A percentile compares a stretch with the other conserved stretches of the same genome.
phyloP scores from a whole-genome alignment of 495 filamentous ascomycete species.

The Endocarpon pusillum region DNA sequence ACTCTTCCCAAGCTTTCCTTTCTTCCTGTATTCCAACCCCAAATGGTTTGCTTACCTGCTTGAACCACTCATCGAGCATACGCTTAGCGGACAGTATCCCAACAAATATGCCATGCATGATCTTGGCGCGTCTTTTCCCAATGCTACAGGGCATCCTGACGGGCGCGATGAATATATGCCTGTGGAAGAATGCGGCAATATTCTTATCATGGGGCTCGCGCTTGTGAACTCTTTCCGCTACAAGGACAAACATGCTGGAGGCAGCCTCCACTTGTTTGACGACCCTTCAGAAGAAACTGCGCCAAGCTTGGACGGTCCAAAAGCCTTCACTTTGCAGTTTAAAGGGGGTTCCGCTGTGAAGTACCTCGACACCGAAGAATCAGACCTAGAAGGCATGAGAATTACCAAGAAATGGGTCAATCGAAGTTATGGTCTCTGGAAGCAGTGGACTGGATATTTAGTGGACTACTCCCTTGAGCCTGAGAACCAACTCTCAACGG shows the following conservation, averaged over 20 bases:
- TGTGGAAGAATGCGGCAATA: conserved; percentile 91
- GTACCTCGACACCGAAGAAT: conserved; percentile 38
- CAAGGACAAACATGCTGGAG: conserved; percentile 36
- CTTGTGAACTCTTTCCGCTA: conserved; percentile 68
- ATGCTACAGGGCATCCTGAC: conserved; percentile 77
- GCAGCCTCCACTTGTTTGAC: conserved; percentile 8
- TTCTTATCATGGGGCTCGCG: conserved; percentile 85
- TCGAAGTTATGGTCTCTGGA: conserved; percentile 64
- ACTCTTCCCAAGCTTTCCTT: conserved; percentile 88
- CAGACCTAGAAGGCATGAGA: conserved; percentile 29
- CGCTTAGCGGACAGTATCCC: conserved; percentile 79
- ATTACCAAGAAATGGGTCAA: conserved; percentile 40
- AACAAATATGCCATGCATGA: conserved; percentile 90
- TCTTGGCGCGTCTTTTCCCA: conserved; percentile 75
- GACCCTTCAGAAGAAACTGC: conserved; percentile 15
- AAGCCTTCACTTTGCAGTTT: too few relatives aligned
- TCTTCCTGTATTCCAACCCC: conserved; percentile 90
- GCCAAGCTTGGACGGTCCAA: conserved; percentile 24
- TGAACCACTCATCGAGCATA: conserved; percentile 82
- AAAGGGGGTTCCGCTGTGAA: too few relatives aligned
- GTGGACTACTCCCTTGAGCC: conserved; percentile 76
- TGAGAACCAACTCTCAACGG: conserved; percentile 76
- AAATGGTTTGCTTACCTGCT: conserved; percentile 80
- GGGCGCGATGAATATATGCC: conserved; percentile 93
- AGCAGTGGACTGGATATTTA: conserved; percentile 84